These are phyloP conservation scores for Lecanicillium sp. DNA, from an alignment of 2,329 filamentous ascomycete species.

Conservation along the genomic window DNA sequence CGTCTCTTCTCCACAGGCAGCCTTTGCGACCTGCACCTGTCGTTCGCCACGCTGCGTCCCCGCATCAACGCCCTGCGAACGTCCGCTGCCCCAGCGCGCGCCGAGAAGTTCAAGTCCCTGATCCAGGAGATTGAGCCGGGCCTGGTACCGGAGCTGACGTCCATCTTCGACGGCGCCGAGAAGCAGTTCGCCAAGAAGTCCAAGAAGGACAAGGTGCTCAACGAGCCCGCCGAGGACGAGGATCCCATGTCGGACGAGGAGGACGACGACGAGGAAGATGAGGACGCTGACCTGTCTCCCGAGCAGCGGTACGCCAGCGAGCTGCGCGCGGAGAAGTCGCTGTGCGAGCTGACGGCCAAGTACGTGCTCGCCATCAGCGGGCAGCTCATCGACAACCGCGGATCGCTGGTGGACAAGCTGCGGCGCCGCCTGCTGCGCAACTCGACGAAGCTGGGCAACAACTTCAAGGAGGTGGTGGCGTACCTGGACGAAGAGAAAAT, in stretches of 20 bases:
- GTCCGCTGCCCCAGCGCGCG: conserved; percentile 21
- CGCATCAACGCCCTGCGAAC: conserved; percentile 36
- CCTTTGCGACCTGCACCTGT: conserved; percentile 74
- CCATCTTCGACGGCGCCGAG: conserved; percentile 73
- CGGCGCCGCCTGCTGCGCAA: conserved; percentile 71
- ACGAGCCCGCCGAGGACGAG: conserved; percentile 64
- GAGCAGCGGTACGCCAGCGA: conserved; percentile 57
- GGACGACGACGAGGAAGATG: conserved; percentile 49
- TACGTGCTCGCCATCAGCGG: conserved; percentile 75
- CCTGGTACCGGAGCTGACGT: conserved; percentile 61
- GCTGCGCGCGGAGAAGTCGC: conserved; percentile 73
- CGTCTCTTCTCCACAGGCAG: conserved; percentile 69
- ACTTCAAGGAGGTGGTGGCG: conserved; percentile 77
- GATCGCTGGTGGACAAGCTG: conserved; percentile 56
- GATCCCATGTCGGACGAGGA: conserved; percentile 62
- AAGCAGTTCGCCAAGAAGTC: conserved; percentile 68
- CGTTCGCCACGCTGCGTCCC: conserved; percentile 68
- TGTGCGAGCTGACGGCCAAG: conserved; percentile 82
- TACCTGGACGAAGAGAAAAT: conserved; percentile 69
- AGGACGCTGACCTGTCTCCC: conserved; percentile 47
- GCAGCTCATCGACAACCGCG: conserved; percentile 63
- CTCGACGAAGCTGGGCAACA: conserved; percentile 70
- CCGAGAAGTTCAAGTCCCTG: conserved; percentile 35
- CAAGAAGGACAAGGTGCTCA: conserved; percentile 50
- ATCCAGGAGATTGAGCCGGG: conserved; percentile 63